Conservation (phyloP, 2,329 filamentous ascomycete genomes). For the Didymella pinodella region DNA sequence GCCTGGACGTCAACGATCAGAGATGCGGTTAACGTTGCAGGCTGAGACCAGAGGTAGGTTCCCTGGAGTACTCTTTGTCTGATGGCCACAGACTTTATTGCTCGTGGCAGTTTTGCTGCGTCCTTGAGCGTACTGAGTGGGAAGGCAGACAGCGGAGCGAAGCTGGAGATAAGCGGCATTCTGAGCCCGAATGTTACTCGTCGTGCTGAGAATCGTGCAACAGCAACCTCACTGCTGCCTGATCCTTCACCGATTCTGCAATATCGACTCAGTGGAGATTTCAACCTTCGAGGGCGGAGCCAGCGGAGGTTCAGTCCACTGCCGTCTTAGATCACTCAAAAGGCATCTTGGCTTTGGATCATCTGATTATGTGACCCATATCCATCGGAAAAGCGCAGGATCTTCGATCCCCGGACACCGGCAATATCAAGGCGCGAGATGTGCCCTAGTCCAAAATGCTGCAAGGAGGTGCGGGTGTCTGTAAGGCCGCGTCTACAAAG, state of each 20-base stretch:
- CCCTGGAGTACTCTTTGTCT: not conserved
- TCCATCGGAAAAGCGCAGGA: not conserved
- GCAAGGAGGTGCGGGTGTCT: not conserved
- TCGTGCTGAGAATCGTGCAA: not conserved
- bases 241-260: not conserved
- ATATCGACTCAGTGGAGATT: not conserved
- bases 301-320: not conserved
- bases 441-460: not conserved
- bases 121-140: not conserved
- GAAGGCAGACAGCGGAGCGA: not conserved
- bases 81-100: not conserved
- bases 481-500: not conserved
- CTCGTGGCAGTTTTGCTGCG: not conserved
- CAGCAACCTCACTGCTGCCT: not conserved
- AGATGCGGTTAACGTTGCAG: not conserved
- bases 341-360: slow-evolving; percentile 1
- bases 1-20: not conserved
- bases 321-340: not conserved
- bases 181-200: not conserved
- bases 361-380: not conserved
- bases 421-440: not conserved
- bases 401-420: not conserved
- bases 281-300: not conserved
- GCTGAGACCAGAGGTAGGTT: not conserved
- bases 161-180: not conserved